phyloP scores from a whole-genome alignment of 176 grass and related monocot species.

The Aegilops speltoides region DNA sequence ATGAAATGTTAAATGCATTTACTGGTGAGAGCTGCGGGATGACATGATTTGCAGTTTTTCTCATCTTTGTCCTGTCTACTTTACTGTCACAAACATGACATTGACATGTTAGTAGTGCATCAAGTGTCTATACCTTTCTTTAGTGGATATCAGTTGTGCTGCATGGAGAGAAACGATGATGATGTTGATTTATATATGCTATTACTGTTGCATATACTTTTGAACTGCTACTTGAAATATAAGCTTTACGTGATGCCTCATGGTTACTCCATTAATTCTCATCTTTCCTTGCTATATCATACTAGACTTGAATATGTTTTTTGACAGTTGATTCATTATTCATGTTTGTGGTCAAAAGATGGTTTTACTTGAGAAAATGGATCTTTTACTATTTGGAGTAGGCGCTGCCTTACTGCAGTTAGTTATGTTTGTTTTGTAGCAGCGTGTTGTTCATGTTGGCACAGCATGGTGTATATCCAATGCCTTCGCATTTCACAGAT shows the following conservation, averaged over 20 bases:
- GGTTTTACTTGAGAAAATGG: not conserved
- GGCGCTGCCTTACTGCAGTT: not conserved
- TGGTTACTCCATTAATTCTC: not conserved
- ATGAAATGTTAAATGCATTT: not conserved
- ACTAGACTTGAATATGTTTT: not conserved
- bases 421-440: constrained; percentile 2
- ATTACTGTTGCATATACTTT: not conserved
- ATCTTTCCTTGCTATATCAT: not conserved
- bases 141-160: constrained; percentile 7
- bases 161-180: not conserved
- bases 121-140: constrained; percentile 18
- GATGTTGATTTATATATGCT: not conserved
- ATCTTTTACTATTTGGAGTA: not conserved
- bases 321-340: not conserved
- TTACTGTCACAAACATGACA: not conserved
- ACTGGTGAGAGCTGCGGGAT: not conserved
- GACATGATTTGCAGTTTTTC: not conserved
- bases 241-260: not conserved
- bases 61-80: not conserved
- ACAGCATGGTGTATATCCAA: not conserved
- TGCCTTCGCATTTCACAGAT: not conserved
- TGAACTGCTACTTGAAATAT: not conserved
- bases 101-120: not conserved
- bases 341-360: not conserved
- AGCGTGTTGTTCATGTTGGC: not conserved